Base-by-base conservation (phyloP, 2,329 filamentous ascomycete species). In the Didymella arachidicola region DNA sequence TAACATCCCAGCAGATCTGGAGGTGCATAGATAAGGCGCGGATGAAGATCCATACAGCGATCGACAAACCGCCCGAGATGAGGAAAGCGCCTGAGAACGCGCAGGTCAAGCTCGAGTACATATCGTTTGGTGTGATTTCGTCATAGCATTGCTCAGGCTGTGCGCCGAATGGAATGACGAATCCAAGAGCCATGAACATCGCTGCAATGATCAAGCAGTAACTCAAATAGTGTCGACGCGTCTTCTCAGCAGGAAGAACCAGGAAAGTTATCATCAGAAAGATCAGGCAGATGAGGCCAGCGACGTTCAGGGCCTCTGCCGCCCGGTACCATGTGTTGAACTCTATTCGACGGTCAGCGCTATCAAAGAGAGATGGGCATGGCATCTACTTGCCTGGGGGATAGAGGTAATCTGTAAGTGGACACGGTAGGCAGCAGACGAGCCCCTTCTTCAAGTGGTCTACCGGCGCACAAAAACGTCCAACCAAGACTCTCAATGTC, bases 1-100 rank as follows among this genome's bases (percentile, higher is more conserved):
- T 87, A 32, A 96, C 84, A 76, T 98, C 93, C 95, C 95, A 99
- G 81, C 93, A 97, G 64, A 99, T 97, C 77, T 98, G 95, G 26
- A 99, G 87, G 77, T 99, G 95, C 69, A 99, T 89, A 4, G 93
- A 96, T 32, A 98, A 80, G 0, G 94, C 91, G 63, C 95, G 88
- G 60, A 97, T 84, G 74, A 97, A 96, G 63, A 93, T 86, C 94
- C 95, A 99, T 77, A 96, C 88, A 30, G 92, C 87, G 44, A 89
- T 91, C 29, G 87, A 85, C 84, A 93, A 91, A 42, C 93, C 95
- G 52, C 95, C 95, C 29, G 93, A 86, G 49, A 98, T 84, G 49
- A 99, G 80, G 64, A 97, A 89, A 1, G 92, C 85, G 10, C 95
- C 95, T 0, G 93, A 97, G 59, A 93, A 89, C 5, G 93, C 95